Evolutionary conservation across 2,329 filamentous ascomycete genomes (phyloP), one percentile per base, ranked within the genome.

Genomic region (Ceratocystis harringtonii): DNA sequence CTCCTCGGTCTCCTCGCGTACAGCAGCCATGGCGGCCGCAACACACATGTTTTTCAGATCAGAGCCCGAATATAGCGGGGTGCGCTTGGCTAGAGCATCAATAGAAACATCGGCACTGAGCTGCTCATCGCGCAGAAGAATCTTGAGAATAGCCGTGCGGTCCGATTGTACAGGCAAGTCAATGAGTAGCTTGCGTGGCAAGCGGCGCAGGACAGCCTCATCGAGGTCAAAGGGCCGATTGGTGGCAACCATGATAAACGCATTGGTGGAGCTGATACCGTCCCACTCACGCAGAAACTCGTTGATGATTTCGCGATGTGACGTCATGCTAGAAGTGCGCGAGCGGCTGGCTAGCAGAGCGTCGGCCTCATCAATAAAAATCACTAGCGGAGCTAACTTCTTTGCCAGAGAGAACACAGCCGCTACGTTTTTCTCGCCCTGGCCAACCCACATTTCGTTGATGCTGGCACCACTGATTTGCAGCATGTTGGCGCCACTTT

Each of bases 251-350:
- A 99, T 96, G 74, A 99, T 92, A 74, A 99, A 97, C 2, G 92
- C 90, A 19, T 88, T 88, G 60, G 85, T 82, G 70, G 89, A 88
- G 64, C 79, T 79, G 79, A 97, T 87, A 10, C 94, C 94, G 71
- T 97, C 94, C 94, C 92, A 97, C 74, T 97, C 92, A 64, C 91
- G 88, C 62, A 99, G 78, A 74, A 97, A 97, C 75, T 99, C 92
- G 72, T 96, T 99, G 74, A 97, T 92, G 65, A 94, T 87, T 73
- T 96, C 92, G 62, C 92, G 84, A 70, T 95, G 89, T 1, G 83
- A 86, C 5, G 84, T 83, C 36, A 89, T 81, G 70, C 84, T 85
- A 67, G 81, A 81, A 28, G 81, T 79, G 48, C 83, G 82, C 69
- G 84, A 81, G 65, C 94, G 84, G 17, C 88, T 86, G 30, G 89